phyloP scores from a whole-genome alignment of 2,329 filamentous ascomycete species.

The Fusarium sp. region DNA sequence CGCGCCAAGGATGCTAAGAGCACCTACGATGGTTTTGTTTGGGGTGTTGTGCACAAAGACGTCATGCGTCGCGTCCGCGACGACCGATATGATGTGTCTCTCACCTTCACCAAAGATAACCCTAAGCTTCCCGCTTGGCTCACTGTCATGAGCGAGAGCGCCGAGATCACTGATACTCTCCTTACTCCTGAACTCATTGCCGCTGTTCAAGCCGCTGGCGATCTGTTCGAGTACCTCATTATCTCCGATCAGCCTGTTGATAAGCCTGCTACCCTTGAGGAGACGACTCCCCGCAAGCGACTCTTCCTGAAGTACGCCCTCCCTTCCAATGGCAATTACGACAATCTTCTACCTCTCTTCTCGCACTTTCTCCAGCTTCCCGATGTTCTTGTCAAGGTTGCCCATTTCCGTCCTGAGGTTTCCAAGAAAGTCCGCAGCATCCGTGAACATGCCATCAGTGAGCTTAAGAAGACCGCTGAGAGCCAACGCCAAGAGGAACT shows the following conservation, averaged over 20 bases:
- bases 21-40: conserved; percentile 90
- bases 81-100: conserved; percentile 91
- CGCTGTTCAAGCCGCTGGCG: conserved; percentile 80
- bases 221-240: conserved; percentile 84
- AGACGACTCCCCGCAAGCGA: conserved; percentile 86
- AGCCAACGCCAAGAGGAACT: conserved; percentile 84
- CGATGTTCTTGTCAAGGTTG: conserved; percentile 78
- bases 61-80: conserved; percentile 89
- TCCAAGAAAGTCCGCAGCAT: conserved; percentile 81
- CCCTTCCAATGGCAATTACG: conserved; percentile 70
- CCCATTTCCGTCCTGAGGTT: conserved; percentile 91
- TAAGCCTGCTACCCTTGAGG: conserved; percentile 85
- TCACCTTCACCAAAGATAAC: conserved; percentile 93
- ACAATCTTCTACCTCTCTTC: conserved; percentile 77
- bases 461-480: conserved; percentile 82
- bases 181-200: conserved; percentile 88
- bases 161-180: conserved; percentile 88
- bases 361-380: conserved; percentile 84
- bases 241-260: conserved; percentile 89
- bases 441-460: conserved; percentile 81
- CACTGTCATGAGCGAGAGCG: conserved; percentile 96
- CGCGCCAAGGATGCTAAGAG: conserved; percentile 69
- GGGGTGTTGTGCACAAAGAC: conserved; percentile 94
- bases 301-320: conserved; percentile 81
- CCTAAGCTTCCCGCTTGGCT: conserved; percentile 88